Evolutionary conservation across 495 filamentous ascomycete species (phyloP).

Genomic region (Sphaerosporella brunnea): DNA sequence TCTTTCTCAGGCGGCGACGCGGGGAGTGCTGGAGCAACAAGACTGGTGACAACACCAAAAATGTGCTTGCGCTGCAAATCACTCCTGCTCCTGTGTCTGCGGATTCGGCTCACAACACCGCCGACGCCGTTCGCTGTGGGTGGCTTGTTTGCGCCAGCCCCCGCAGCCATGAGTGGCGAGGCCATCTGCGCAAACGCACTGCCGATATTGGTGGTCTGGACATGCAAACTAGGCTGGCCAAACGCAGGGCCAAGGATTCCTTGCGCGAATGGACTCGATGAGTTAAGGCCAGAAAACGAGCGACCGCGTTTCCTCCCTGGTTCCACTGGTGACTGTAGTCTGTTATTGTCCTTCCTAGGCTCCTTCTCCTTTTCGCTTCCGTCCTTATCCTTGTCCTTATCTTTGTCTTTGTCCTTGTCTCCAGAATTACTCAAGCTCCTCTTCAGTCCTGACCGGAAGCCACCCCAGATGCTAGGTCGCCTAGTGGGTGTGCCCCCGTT

Average conservation of each 20-base stretch:
- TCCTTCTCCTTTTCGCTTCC: too few relatives aligned
- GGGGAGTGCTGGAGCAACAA: constrained; percentile 9
- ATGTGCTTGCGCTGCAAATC: constrained; percentile 12
- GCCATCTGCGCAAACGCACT: constrained; percentile 20
- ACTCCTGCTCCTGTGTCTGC: constrained; percentile 2
- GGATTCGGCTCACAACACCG: neutral
- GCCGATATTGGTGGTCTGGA: constrained; percentile 18
- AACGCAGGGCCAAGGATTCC: neutral
- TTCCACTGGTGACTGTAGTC: neutral
- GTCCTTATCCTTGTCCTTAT: neutral
- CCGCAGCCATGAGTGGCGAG: constrained; percentile 14
- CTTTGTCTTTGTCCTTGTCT: constrained; percentile 17
- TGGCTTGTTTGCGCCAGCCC: constrained; percentile 3
- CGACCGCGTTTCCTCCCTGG: constrained; percentile 1
- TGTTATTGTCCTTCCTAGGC: neutral
- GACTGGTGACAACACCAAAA: constrained; percentile 20
- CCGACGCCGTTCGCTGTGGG: neutral
- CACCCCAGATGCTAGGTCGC: constrained; percentile 17
- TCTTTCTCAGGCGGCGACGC: neutral
- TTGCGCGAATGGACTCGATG: neutral
- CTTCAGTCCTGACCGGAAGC: constrained; percentile 16
- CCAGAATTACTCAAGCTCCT: constrained; percentile 19
- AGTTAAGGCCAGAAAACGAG: neutral
- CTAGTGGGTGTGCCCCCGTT: constrained; percentile 6
- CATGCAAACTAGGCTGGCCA: constrained; percentile 1